phyloP scores from a whole-genome alignment of 768 basidiomycete genomes.

The Termitomyces eurrhizus region DNA sequence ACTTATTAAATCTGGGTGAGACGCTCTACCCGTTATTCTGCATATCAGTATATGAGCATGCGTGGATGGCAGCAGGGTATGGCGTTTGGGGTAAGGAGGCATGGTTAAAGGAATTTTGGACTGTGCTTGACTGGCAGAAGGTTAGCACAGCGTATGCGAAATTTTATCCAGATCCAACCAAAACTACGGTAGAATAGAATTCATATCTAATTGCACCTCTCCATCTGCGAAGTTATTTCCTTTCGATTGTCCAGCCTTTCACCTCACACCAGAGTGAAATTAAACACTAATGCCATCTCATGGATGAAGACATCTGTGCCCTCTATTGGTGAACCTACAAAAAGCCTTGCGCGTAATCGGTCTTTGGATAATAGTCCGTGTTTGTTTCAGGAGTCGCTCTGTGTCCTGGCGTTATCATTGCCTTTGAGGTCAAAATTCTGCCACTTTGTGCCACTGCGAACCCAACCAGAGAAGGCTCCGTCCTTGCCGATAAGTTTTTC shows the following conservation, averaged over 20 bases:
- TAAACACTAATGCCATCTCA: neutral
- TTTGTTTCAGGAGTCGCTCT: neutral
- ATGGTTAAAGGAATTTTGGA: slow-evolving; percentile 84
- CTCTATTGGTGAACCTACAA: neutral
- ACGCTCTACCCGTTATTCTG: slow-evolving; percentile 73
- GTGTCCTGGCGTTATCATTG: neutral
- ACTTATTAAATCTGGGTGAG: slow-evolving; percentile 40
- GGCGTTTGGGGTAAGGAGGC: slow-evolving; percentile 90
- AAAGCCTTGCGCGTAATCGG: neutral
- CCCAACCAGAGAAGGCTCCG: slow-evolving; percentile 61
- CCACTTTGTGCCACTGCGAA: slow-evolving; percentile 48
- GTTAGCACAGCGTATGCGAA: slow-evolving; percentile 37
- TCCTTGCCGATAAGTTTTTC: slow-evolving; percentile 35
- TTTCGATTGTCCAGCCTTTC: neutral
- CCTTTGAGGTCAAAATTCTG: slow-evolving; percentile 39
- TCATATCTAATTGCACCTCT: slow-evolving; percentile 1
- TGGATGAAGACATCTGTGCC: too few relatives aligned
- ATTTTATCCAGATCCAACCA: neutral
- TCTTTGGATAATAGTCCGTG: neutral
- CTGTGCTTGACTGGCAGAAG: slow-evolving; percentile 72
- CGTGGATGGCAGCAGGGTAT: slow-evolving; percentile 81
- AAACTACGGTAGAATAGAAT: neutral
- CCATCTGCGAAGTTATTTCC: neutral
- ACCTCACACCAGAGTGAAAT: neutral
- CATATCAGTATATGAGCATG: slow-evolving; percentile 77